Evolutionary conservation across 345 rosid species (phyloP).

Genomic region (Hibiscus trionum): DNA sequence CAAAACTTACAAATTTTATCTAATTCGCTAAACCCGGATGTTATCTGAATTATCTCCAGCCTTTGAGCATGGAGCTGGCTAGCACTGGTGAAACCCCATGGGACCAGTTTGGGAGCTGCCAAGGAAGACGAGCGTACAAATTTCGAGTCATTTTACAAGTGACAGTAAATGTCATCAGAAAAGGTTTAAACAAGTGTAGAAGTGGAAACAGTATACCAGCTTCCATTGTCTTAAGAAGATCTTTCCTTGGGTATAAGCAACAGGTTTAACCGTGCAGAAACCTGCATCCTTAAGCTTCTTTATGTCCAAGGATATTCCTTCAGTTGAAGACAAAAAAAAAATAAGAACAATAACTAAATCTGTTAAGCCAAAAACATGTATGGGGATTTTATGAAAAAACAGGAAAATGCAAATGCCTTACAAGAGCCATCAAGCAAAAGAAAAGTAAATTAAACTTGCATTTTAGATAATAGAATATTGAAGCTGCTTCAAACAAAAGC

Average conservation of each 20-base stretch:
- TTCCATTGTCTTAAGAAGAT: slow-evolving; percentile 4
- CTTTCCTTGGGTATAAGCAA: slow-evolving; percentile 92
- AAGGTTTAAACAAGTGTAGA: not conserved
- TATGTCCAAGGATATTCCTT: slow-evolving; percentile 69
- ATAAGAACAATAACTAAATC: not conserved
- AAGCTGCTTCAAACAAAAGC: too few species aligned
- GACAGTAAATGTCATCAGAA: not conserved
- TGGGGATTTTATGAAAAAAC: too few species aligned
- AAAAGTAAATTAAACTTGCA: not conserved
- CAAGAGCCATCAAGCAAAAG: not conserved
- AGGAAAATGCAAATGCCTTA: too few species aligned
- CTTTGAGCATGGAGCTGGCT: slow-evolving; percentile 61
- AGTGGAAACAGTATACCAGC: slow-evolving; percentile 38
- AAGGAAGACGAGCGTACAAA: too few species aligned
- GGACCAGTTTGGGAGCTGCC: too few species aligned
- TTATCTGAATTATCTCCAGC: slow-evolving; percentile 83
- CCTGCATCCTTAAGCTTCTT: slow-evolving; percentile 96
- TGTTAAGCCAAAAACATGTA: not conserved
- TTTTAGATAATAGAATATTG: not conserved
- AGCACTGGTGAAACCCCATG: too few species aligned
- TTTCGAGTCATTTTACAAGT: too few species aligned
- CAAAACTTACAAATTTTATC: slow-evolving; percentile 51
- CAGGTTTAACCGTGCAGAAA: slow-evolving; percentile 85
- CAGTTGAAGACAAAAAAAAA: not conserved
- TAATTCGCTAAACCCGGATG: slow-evolving; percentile 87